phyloP scores from a whole-genome alignment of 306 rosid species.

The Cotoneaster glaucophyllus region DNA sequence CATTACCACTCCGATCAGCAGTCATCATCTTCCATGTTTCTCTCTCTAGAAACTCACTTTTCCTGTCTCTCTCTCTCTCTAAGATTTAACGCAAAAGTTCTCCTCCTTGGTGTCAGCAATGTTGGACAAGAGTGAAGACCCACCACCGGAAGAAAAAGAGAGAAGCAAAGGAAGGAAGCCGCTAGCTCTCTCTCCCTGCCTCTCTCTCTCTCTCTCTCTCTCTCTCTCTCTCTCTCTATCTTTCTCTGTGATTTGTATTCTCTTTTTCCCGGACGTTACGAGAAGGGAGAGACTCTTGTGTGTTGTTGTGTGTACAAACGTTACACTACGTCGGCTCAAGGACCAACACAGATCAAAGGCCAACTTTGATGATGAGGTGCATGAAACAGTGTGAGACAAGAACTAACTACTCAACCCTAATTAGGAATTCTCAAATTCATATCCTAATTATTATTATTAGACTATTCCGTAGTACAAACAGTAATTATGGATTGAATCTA shows the following conservation, averaged over 20 bases:
- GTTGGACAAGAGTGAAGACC: background rate
- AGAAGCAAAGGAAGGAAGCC: background rate
- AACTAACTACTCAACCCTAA: too few species aligned
- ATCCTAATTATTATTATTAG: too few species aligned
- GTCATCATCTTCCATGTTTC: background rate
- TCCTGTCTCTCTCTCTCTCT: background rate
- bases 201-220: background rate
- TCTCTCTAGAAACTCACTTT: background rate
- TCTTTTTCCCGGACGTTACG: background rate
- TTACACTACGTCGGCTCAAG: too few species aligned
- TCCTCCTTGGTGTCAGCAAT: background rate
- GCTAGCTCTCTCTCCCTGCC: background rate
- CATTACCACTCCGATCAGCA: background rate
- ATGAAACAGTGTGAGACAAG: background rate
- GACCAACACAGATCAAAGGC: too few species aligned
- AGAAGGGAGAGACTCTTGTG: background rate
- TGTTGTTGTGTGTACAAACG: too few species aligned
- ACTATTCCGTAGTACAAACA: too few species aligned
- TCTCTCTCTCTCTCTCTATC: background rate
- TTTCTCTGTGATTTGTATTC: background rate
- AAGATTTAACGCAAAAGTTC: background rate
- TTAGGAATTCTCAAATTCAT: too few species aligned
- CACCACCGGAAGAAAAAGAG: background rate
- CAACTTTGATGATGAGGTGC: too few species aligned
- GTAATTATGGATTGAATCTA: background rate